Percentiles rank a stretch among this genome's conserved stretches.
Evolutionary conservation across 2,329 filamentous ascomycete genomes (phyloP).

Genomic region (Xylariaceae sp.): DNA sequence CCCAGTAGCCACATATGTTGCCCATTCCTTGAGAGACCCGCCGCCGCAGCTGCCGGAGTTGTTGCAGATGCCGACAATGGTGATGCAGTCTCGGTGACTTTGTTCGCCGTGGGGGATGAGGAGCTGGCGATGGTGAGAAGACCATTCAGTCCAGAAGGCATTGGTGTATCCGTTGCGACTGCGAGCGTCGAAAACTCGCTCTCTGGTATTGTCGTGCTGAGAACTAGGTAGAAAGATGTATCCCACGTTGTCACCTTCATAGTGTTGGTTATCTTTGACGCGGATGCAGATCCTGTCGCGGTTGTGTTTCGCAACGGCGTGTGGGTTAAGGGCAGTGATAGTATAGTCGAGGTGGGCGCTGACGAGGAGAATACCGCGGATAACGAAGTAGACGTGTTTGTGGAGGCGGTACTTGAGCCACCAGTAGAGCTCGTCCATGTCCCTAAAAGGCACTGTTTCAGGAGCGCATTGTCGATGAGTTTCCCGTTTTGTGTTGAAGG

Average conservation of each 20-base stretch:
- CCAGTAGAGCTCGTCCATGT: slow-evolving; percentile 28
- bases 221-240: slow-evolving; percentile 6
- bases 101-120: too few species aligned
- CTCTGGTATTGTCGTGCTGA: slow-evolving; percentile 1
- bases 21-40: too few species aligned
- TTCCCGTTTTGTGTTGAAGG: slow-evolving; percentile 31
- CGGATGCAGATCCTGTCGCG: not conserved
- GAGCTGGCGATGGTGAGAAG: not conserved
- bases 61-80: too few species aligned
- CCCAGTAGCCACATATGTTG: too few species aligned
- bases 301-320: slow-evolving; percentile 4
- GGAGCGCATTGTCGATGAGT: slow-evolving; percentile 38
- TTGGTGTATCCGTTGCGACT: slow-evolving; percentile 8
- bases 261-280: slow-evolving; percentile 1
- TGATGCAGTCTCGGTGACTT: too few species aligned
- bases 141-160: slow-evolving; percentile 2
- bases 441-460: slow-evolving; percentile 40
- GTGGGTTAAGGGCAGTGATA: not conserved
- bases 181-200: slow-evolving; percentile 5
- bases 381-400: not conserved
- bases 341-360: slow-evolving; percentile 1
- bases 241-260: not conserved
- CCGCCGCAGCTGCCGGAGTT: too few species aligned
- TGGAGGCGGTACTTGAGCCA: slow-evolving; percentile 4
- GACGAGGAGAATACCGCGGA: not conserved